Evolutionary conservation across 176 grass and related monocot genomes (phyloP).

Genomic region (Leersia perrieri): DNA sequence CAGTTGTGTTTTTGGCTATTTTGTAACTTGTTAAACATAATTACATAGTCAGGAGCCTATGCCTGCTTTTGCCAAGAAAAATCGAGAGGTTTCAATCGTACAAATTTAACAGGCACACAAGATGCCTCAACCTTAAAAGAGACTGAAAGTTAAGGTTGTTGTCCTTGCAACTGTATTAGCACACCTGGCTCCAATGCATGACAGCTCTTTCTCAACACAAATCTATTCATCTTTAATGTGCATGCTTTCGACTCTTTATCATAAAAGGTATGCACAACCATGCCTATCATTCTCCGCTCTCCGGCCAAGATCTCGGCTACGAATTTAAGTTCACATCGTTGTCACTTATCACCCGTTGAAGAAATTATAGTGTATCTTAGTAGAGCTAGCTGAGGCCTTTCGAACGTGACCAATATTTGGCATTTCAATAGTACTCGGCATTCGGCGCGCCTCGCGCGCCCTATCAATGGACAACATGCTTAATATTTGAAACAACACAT

Average conservation of each 20-base stretch:
- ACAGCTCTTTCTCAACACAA: background rate
- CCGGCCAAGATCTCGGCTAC: background rate
- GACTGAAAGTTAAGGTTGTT: background rate
- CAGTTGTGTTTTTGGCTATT: too few relatives aligned
- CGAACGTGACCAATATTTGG: too few relatives aligned
- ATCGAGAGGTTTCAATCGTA: too few relatives aligned
- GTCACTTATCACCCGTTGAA: background rate
- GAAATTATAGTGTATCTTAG: too few relatives aligned
- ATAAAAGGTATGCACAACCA: constrained; percentile 27
- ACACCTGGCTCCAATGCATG: background rate
- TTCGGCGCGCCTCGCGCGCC: too few relatives aligned
- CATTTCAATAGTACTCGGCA: too few relatives aligned
- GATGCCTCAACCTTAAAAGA: background rate
- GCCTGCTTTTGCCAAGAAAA: too few relatives aligned
- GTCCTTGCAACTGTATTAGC: background rate
- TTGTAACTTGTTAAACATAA: too few relatives aligned
- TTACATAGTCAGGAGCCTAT: too few relatives aligned
- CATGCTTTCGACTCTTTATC: constrained; percentile 20
- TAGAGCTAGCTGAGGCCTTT: too few relatives aligned
- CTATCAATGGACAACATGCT: too few relatives aligned
- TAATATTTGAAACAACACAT: too few relatives aligned
- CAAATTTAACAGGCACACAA: background rate
- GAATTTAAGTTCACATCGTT: background rate
- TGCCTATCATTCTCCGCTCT: background rate
- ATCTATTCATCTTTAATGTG: background rate